Percentiles rank a stretch among this genome's conserved stretches.
These are phyloP conservation scores for Brassica napus DNA, from an alignment of 345 rosid genomes.

Conservation along the genomic window Da-Ae NC_063450.1:24760001-24760500, in stretches of 20 bases:
- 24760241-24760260: neutral
- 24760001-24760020: neutral
- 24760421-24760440: too few species aligned
- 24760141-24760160: neutral
- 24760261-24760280: neutral
- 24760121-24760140: neutral
- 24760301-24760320: neutral
- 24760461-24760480: too few species aligned
- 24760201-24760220: neutral
- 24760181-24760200: neutral
- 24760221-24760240: neutral
- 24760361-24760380: neutral
- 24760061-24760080: too few species aligned
- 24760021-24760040: too few species aligned
- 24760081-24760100: too few species aligned
- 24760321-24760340: slow-evolving; percentile 4
- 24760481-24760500: too few species aligned
- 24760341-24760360: neutral
- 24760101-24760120: neutral
- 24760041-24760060: too few species aligned
- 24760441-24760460: too few species aligned
- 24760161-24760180: slow-evolving; percentile 2
- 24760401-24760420: too few species aligned
- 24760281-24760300: neutral
- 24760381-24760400: neutral